These are phyloP conservation scores for Lasiodiplodia sp. DNA, from an alignment of 2,329 filamentous ascomycete species.

Conservation along the genomic window DNA sequence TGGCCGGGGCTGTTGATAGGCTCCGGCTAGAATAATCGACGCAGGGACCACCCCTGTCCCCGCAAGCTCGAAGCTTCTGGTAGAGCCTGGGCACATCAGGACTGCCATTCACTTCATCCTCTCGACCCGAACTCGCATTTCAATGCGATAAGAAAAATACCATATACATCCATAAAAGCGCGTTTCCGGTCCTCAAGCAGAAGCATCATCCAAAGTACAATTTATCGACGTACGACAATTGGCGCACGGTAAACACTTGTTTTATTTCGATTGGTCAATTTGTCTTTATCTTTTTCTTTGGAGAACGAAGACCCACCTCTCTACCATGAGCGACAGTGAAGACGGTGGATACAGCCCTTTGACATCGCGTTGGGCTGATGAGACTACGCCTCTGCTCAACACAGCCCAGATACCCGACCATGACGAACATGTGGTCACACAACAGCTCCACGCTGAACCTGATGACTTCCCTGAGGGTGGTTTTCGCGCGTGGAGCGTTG, in stretches of 20 bases:
- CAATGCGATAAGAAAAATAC: neutral
- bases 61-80: slow-evolving; percentile 27
- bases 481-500: slow-evolving; percentile 52
- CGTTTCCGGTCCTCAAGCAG: neutral
- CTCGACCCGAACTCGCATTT: neutral
- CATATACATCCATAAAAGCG: slow-evolving; percentile 12
- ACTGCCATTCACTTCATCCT: neutral
- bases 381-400: slow-evolving; percentile 19
- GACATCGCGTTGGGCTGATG: slow-evolving; percentile 19
- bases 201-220: neutral
- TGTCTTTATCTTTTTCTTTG: neutral
- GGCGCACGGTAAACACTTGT: neutral
- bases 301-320: too few relatives aligned
- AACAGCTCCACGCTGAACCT: slow-evolving; percentile 24
- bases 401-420: slow-evolving; percentile 12
- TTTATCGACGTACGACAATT: neutral
- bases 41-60: slow-evolving; percentile 16
- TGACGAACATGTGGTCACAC: slow-evolving; percentile 10
- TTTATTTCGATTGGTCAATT: neutral
- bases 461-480: slow-evolving; percentile 51
- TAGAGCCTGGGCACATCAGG: slow-evolving; percentile 22
- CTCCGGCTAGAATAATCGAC: neutral
- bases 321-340: slow-evolving; percentile 8
- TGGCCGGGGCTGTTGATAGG: neutral
- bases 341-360: slow-evolving; percentile 6